A percentile compares a stretch with the other conserved stretches of the same genome.
Evolutionary conservation across 2,329 filamentous ascomycete genomes (phyloP).

Genomic region (Sclerotinia nivalis): DNA sequence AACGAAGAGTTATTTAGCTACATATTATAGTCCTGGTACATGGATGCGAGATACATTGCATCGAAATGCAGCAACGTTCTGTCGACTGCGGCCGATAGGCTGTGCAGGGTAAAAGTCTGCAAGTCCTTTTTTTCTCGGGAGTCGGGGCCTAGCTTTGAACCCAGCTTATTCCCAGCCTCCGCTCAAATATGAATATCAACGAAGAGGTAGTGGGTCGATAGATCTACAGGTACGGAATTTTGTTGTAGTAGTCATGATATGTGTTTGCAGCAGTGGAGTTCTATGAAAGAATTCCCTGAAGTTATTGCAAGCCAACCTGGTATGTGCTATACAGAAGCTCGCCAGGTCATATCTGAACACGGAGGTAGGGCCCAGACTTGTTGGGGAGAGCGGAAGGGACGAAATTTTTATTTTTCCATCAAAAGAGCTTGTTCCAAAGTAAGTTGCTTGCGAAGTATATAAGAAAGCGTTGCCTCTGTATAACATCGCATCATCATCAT

Average conservation of each 20-base stretch:
- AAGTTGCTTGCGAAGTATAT: neutral
- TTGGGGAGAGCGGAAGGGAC: neutral
- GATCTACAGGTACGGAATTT: neutral
- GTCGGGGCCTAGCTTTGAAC: neutral
- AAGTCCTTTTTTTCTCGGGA: neutral
- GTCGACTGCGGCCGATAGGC: neutral
- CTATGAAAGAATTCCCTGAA: neutral
- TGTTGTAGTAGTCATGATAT: neutral
- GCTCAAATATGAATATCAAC: neutral
- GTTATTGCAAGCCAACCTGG: neutral
- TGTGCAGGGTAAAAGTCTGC: neutral
- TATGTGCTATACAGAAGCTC: neutral
- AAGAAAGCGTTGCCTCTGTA: constrained; percentile 8
- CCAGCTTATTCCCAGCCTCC: neutral
- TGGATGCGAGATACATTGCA: neutral
- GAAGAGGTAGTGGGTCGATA: neutral
- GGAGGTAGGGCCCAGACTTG: neutral
- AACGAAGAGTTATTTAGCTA: neutral
- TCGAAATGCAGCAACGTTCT: neutral
- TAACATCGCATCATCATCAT: neutral
- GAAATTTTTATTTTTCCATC: neutral
- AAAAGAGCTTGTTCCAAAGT: neutral
- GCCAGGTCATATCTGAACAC: constrained; percentile 10
- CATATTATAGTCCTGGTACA: neutral
- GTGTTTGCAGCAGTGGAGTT: neutral